A percentile compares a stretch with the other conserved stretches of the same genome.
Conservation (phyloP, 805 yeast species). For the Candida andamanensis region DNA sequence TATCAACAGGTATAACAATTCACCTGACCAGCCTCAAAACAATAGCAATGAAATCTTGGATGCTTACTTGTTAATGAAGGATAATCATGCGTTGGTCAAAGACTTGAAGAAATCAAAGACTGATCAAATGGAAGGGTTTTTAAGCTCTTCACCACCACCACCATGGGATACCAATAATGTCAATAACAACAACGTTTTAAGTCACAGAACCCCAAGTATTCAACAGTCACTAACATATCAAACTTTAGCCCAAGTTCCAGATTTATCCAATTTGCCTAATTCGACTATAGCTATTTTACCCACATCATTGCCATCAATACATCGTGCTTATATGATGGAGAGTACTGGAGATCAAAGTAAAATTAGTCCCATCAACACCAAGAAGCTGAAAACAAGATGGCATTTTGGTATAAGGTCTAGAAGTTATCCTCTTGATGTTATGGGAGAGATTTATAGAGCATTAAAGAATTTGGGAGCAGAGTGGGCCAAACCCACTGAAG, state of each 20-base stretch:
- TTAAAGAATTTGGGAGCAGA: constrained; percentile 91
- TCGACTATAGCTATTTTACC: constrained; percentile 91
- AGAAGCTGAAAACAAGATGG: constrained; percentile 94
- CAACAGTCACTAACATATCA: constrained; percentile 43
- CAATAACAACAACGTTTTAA: constrained; percentile 14
- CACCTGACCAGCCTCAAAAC: constrained; percentile 24
- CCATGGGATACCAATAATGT: constrained; percentile 22
- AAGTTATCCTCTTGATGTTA: constrained; percentile 94
- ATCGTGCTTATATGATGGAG: constrained; percentile 85
- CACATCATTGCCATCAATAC: constrained; percentile 89
- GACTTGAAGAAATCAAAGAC: constrained; percentile 52
- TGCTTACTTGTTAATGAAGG: constrained; percentile 78
- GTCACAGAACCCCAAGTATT: constrained; percentile 35
- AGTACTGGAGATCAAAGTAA: constrained; percentile 15
- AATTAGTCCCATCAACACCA: constrained; percentile 55
- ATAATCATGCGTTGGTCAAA: constrained; percentile 65
- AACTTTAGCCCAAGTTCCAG: constrained; percentile 43
- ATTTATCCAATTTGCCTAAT: constrained; percentile 50
- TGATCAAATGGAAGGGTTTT: constrained; percentile 53
- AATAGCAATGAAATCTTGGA: constrained; percentile 76
- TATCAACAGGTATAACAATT: constrained; percentile 38
- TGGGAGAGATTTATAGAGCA: constrained; percentile 97
- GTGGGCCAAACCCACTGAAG: constrained; percentile 94
- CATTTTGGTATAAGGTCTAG: constrained; percentile 96
- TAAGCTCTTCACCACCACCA: constrained; percentile 60